These are phyloP conservation scores for Miscanthus lutarioriparius DNA, from an alignment of 176 grass and related monocot genomes.

Conservation along the genomic window DNA sequence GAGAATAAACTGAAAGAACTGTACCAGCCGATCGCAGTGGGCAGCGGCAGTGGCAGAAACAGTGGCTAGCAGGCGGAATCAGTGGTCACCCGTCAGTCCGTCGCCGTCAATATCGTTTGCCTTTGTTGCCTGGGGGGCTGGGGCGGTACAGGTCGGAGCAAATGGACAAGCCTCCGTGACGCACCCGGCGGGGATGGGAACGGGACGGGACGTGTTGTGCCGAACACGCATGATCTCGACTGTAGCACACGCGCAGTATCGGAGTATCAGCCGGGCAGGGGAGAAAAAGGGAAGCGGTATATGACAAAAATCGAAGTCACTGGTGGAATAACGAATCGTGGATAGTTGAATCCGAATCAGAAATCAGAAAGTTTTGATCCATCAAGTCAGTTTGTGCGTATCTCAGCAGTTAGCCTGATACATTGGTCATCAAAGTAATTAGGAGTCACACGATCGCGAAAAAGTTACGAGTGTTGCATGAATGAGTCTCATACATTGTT, in stretches of 20 bases:
- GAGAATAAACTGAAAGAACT: no score
- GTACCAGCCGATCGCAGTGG: no score
- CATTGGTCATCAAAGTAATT: no score
- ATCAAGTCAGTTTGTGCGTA: background rate
- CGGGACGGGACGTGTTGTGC: background rate
- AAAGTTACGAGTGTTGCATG: no score
- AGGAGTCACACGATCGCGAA: no score
- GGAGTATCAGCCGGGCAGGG: background rate
- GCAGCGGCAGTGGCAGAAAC: background rate
- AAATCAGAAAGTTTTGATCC: background rate
- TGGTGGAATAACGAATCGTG: background rate
- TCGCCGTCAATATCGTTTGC: background rate
- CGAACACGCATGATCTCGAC: background rate
- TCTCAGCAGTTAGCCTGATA: background rate
- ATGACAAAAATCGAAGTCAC: background rate
- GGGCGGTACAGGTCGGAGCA: background rate
- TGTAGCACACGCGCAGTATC: background rate
- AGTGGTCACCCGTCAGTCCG: background rate
- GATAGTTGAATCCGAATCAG: background rate
- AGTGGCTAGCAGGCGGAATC: background rate
- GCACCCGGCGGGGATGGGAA: background rate
- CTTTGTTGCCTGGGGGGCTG: background rate
- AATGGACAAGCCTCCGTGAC: constrained; percentile 11
- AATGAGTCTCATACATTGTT: background rate
- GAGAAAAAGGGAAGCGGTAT: background rate